Evolutionary conservation across 305 asterid species (phyloP), one percentile per base, ranked within the genome.

Genomic region (Fraxinus latifolia): DNA sequence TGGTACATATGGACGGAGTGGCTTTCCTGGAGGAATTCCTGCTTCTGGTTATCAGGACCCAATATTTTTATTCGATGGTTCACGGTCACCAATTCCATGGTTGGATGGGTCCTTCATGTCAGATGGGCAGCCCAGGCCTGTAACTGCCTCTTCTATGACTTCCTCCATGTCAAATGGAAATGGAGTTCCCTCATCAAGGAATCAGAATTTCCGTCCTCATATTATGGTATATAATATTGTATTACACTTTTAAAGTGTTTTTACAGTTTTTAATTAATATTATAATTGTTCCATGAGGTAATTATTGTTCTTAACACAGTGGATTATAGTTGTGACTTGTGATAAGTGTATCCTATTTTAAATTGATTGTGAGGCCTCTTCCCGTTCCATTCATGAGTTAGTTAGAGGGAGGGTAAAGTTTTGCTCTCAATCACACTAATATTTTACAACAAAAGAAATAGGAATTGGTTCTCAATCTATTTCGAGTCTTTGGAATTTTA

Each of bases 1-100:
- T 76, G 89, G 86, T 27, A 84, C 88, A 33, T 88, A 88, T 78
- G 92, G 93, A 39, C 82, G 85, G 74, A 90, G 90, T 79, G 85
- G 86, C 78, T 73, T 86, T 44, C 77, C 90, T 68, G 91, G 90
- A 0, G 91, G 90, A 81, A 77, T 87, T 31, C 90, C 90, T 72
- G 77, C 86, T 32, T 86, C 91, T 58, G 87, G 88, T 73, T 90
- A 88, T 87, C 91, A 89, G 82, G 92, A 91, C 67, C 90, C 86
- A 19, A 88, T 93, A 83, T 88, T 55, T 86, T 86, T 81, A 55
- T 90, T 80, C 82, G 95, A 92, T 80, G 93, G 95, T 74, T 65
- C 84, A n/a, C 89, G 76, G 34, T 90, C 93, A 8, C 92, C 93
- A 21, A 25, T 91, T 39, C 86, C 91, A 7, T 92, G 93, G 95